These are phyloP conservation scores for Borealophlyctis nickersoniae DNA, from an alignment of 192 early-diverging fungal genomes.

Conservation along the genomic window DNA sequence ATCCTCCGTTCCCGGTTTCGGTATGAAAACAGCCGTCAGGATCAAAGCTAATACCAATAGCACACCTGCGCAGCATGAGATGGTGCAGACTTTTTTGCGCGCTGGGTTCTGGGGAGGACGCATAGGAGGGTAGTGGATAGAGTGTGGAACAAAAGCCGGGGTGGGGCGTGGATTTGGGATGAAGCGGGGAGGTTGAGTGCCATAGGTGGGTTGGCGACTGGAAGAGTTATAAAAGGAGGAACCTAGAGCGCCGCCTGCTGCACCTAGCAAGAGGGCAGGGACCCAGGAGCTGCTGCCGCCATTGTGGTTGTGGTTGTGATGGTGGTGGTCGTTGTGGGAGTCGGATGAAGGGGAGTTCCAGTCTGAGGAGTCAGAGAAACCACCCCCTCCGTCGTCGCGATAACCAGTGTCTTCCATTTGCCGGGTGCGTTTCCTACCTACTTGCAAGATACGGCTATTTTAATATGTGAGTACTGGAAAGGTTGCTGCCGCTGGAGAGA, in stretches of 20 bases:
- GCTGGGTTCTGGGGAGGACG: conserved; percentile 8
- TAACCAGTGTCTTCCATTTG: too few species aligned
- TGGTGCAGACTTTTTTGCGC: conserved; percentile 13
- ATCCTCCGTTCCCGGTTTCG: conserved; percentile 9
- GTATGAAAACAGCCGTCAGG: conserved; percentile 13
- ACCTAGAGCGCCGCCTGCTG: conserved; percentile 23
- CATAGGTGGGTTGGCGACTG: background rate
- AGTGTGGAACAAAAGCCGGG: conserved; percentile 8
- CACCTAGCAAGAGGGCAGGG: conserved; percentile 15
- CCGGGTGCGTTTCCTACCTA: too few species aligned
- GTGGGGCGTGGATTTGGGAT: conserved; percentile 1
- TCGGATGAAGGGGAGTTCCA: too few species aligned
- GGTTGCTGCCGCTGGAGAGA: too few species aligned
- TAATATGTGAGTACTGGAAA: too few species aligned
- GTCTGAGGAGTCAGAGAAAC: too few species aligned
- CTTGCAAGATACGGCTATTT: too few species aligned
- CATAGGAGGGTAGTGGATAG: conserved; percentile 1
- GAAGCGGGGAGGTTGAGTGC: background rate
- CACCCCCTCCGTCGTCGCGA: too few species aligned
- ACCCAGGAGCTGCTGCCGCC: conserved; percentile 4
- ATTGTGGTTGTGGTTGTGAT: background rate
- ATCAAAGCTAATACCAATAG: conserved; percentile 15
- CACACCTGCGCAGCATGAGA: conserved; percentile 17
- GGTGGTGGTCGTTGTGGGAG: conserved; percentile 3
- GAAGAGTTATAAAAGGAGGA: conserved; percentile 1